Evolutionary conservation across 169 alveolate genomes (phyloP).

Genomic region (Cryptosporidium baileyi): DNA sequence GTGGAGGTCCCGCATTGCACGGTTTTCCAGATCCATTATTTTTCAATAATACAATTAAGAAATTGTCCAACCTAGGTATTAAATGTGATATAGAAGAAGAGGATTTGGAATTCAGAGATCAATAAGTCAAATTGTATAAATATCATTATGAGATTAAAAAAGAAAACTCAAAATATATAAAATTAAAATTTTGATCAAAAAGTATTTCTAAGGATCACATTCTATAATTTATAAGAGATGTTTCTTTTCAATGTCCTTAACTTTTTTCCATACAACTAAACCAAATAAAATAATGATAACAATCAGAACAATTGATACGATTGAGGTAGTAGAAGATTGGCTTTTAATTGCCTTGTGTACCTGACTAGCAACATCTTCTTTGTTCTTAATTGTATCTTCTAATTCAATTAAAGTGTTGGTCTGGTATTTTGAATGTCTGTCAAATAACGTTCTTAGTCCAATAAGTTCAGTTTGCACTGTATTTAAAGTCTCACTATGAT

Average conservation of each 20-base stretch:
- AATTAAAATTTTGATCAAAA: background rate
- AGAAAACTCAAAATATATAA: background rate
- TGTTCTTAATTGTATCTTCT: constrained; percentile 55
- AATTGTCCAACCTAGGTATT: constrained; percentile 43
- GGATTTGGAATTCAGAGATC: background rate
- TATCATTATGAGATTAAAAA: background rate
- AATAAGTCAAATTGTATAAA: background rate
- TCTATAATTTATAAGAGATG: constrained; percentile 70
- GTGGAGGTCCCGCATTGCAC: constrained; percentile 68
- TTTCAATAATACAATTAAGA: background rate
- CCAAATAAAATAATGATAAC: constrained; percentile 72
- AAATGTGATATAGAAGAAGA: constrained; percentile 1
- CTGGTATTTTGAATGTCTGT: constrained; percentile 73
- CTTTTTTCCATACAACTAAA: constrained; percentile 73
- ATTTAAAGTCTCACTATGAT: constrained; percentile 67
- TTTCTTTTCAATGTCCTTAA: constrained; percentile 78
- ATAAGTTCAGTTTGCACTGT: constrained; percentile 60
- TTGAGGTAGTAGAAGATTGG: constrained; percentile 71
- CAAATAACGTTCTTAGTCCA: constrained; percentile 59
- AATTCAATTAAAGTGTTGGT: constrained; percentile 69
- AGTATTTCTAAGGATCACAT: background rate
- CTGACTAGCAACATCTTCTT: constrained; percentile 53
- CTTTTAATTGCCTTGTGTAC: constrained; percentile 72
- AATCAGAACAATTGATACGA: constrained; percentile 69
- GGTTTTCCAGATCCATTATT: constrained; percentile 64